Percentiles rank a stretch among this genome's conserved stretches.
phyloP scores from a whole-genome alignment of 768 basidiomycete genomes.

The Lentinula detonsa region DNA sequence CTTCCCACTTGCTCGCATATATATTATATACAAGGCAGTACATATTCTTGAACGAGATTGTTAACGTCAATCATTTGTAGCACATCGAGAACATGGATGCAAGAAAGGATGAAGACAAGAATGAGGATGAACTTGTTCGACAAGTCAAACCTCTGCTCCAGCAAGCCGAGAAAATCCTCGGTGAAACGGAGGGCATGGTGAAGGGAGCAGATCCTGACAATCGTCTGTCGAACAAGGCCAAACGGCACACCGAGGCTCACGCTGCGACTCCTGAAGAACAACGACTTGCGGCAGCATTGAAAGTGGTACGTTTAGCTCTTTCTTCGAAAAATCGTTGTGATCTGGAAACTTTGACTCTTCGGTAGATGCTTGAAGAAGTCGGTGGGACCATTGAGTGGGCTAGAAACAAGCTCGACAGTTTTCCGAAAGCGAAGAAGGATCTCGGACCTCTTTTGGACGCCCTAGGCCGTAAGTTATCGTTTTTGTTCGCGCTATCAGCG shows the following conservation, averaged over 20 bases:
- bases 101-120: slow-evolving; percentile 28
- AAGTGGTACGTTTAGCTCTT: slow-evolving; percentile 19
- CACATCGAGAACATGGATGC: slow-evolving; percentile 28
- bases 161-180: slow-evolving; percentile 29
- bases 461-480: slow-evolving; percentile 21
- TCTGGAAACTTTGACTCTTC: neutral
- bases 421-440: slow-evolving; percentile 32
- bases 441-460: slow-evolving; percentile 31
- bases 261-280: slow-evolving; percentile 31
- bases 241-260: slow-evolving; percentile 27
- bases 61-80: slow-evolving; percentile 9
- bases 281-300: slow-evolving; percentile 30
- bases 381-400: slow-evolving; percentile 33
- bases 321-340: too few relatives aligned
- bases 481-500: neutral
- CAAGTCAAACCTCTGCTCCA: slow-evolving; percentile 29
- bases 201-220: slow-evolving; percentile 31
- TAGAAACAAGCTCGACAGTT: slow-evolving; percentile 26
- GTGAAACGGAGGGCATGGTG: slow-evolving; percentile 30
- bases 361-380: slow-evolving; percentile 28
- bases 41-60: neutral
- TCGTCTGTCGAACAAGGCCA: slow-evolving; percentile 26
- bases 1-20: neutral
- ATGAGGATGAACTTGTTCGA: slow-evolving; percentile 27
- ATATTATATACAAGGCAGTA: neutral